Conservation (phyloP, 148 eudicot species). For the Rheum nobile region DNA sequence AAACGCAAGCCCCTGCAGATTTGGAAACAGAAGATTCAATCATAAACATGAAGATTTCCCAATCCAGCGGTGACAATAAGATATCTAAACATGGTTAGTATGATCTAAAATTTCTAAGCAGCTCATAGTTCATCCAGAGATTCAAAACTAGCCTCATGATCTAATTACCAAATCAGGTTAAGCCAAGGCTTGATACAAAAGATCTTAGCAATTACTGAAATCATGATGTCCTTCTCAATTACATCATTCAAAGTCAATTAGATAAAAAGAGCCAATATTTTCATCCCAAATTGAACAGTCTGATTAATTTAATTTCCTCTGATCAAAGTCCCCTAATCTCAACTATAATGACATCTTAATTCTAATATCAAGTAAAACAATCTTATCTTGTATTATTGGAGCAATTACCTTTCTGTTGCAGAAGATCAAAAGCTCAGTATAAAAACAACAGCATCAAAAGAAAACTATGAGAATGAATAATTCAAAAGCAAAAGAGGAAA, state of each 20-base stretch:
- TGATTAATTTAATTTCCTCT: neutral
- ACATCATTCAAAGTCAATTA: neutral
- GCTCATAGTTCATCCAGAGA: neutral
- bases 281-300: neutral
- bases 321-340: no score
- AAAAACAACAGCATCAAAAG: neutral
- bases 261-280: neutral
- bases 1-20: constrained; percentile 58
- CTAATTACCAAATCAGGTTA: neutral
- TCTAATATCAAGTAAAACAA: no score
- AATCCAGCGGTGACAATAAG: neutral
- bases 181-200: neutral
- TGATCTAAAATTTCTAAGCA: neutral
- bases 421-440: neutral
- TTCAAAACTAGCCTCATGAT: neutral
- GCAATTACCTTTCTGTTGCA: neutral
- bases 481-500: no score
- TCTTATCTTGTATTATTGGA: neutral
- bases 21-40: neutral
- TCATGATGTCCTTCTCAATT: neutral
- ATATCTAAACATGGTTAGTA: neutral
- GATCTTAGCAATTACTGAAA: neutral
- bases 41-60: neutral
- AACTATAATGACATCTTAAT: no score
- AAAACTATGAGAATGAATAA: no score